Percentiles rank a stretch among this genome's conserved stretches.
These are phyloP conservation scores for Raphanus raphanistrum DNA, from an alignment of 345 rosid genomes.

Conservation along the genomic window DNA sequence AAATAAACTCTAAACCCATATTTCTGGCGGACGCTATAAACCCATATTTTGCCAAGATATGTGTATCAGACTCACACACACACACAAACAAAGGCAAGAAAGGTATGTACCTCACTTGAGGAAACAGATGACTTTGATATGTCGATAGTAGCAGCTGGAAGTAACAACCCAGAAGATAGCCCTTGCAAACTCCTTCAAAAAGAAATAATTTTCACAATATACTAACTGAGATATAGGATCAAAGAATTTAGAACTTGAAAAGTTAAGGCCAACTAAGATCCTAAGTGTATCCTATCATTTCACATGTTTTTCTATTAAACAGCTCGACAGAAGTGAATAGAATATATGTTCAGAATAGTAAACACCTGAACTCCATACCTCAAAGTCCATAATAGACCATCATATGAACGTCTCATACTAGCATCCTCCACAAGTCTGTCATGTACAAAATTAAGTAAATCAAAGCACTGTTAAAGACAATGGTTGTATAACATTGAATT, in stretches of 20 bases:
- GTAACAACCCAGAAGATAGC: slow-evolving; percentile 50
- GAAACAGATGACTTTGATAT: slow-evolving; percentile 43
- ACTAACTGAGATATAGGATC: slow-evolving; percentile 11
- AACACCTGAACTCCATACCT: slow-evolving; percentile 48
- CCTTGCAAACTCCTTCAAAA: slow-evolving; percentile 79
- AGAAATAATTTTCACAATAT: slow-evolving; percentile 28
- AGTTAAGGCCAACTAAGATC: slow-evolving; percentile 2
- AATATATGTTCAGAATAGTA: slow-evolving; percentile 13
- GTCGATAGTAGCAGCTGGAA: slow-evolving; percentile 42
- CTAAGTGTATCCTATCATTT: slow-evolving; percentile 1
- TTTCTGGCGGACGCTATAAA: slow-evolving; percentile 5
- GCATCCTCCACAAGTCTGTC: slow-evolving; percentile 84
- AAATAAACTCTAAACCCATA: slow-evolving; percentile 10
- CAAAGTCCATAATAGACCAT: slow-evolving; percentile 88
- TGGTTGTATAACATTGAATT: slow-evolving; percentile 4
- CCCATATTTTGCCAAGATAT: background rate
- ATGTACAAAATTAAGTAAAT: slow-evolving; percentile 19
- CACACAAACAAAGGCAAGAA: slow-evolving; percentile 18
- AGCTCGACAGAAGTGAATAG: slow-evolving; percentile 6
- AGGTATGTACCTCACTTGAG: slow-evolving; percentile 43
- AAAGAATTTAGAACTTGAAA: slow-evolving; percentile 18
- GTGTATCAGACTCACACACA: slow-evolving; percentile 17
- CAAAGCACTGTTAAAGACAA: slow-evolving; percentile 2
- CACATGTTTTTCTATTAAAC: background rate
- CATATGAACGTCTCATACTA: slow-evolving; percentile 65